Base-by-base conservation (phyloP, 1,284 basidiomycete genomes). In the Ganoderma resinaceum region DNA sequence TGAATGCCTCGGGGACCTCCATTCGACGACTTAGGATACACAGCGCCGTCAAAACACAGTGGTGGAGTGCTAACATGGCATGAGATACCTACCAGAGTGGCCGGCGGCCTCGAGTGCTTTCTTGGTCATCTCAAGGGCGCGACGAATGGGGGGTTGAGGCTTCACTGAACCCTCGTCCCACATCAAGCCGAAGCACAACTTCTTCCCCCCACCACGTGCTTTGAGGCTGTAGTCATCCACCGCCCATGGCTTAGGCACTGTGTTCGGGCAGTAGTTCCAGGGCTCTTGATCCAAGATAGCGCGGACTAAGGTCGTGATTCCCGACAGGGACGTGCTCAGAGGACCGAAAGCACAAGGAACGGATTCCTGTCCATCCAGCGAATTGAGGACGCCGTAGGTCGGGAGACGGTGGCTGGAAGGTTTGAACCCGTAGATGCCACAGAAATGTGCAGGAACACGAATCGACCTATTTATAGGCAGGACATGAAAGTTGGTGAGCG, bases 361-460 rank as follows among this genome's bases (percentile, higher is more conserved):
- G 2, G 72, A 66, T 26, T 76, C 74, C 38, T 75, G 74, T 2
- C 75, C 75, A 11, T 74, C 73, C 2, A 76, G 66, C 1, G 74
- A 73, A 35, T 75, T 74, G 3, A 71, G 68, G 14, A 70, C 67
- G 37, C 75, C 75, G 55, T 70, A 73, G 1, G 70, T 66, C 9
- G 75, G 75, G 29, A 75, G 58, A 23, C 75, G 73, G 49, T 72
- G 61, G 20, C 67, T 66, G 8, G 72, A 73, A 7, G 95, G 93
- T 77, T 96, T 97, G 62, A 97, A 76, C 14, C 91, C 88, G 74
- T 91, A 96, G 31, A 94, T 83, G 0, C 96, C 96, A 71, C 91
- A 93, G 76, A 92, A 95, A 3, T 87, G 85, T 0, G 94, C 82
- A 0, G 95, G 95, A 62, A 96, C 94, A 3, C 95, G 70, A 67